A percentile compares a stretch with the other conserved stretches of the same genome.
phyloP scores from a whole-genome alignment of 495 filamentous ascomycete species.

The Neurospora sp. region DNA sequence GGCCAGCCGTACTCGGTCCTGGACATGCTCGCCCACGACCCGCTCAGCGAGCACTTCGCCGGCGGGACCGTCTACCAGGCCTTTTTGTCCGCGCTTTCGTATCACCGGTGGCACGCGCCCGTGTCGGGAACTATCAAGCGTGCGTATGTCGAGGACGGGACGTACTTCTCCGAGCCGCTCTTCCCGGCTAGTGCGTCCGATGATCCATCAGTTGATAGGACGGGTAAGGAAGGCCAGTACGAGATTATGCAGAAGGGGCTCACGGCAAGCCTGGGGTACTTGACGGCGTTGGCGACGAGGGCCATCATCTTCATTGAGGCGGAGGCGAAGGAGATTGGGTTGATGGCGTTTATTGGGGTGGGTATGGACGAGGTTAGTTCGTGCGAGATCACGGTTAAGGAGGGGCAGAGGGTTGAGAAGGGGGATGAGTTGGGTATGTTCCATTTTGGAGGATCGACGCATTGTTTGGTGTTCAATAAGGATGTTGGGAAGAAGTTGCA shows the following conservation, averaged over 20 bases:
- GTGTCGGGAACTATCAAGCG: constrained; percentile 48
- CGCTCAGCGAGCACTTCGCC: constrained; percentile 42
- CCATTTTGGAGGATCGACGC: constrained; percentile 59
- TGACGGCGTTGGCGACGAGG: constrained; percentile 48
- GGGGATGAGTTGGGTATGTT: constrained; percentile 65
- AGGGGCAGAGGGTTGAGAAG: constrained; percentile 51
- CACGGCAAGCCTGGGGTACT: constrained; percentile 43
- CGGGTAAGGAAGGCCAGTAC: constrained; percentile 16
- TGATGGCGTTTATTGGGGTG: constrained; percentile 55
- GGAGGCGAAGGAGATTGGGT: constrained; percentile 51
- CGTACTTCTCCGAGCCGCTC: constrained; percentile 58
- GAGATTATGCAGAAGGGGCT: constrained; percentile 29
- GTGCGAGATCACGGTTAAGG: constrained; percentile 53
- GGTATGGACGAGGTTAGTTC: constrained; percentile 66
- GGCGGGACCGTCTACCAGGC: constrained; percentile 58
- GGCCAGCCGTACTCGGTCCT: constrained; percentile 52
- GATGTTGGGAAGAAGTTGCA: constrained; percentile 23
- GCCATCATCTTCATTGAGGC: constrained; percentile 60
- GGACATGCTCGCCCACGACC: constrained; percentile 51
- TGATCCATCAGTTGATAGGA: constrained; percentile 19
- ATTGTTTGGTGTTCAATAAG: constrained; percentile 50
- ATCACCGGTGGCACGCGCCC: constrained; percentile 63
- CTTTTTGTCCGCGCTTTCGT: constrained; percentile 52
- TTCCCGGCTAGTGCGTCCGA: constrained; percentile 13
- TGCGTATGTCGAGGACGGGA: constrained; percentile 47